Base-by-base conservation (phyloP, 1,139 yeast genomes). In the Kurtzmaniella quercitrusa region DNA sequence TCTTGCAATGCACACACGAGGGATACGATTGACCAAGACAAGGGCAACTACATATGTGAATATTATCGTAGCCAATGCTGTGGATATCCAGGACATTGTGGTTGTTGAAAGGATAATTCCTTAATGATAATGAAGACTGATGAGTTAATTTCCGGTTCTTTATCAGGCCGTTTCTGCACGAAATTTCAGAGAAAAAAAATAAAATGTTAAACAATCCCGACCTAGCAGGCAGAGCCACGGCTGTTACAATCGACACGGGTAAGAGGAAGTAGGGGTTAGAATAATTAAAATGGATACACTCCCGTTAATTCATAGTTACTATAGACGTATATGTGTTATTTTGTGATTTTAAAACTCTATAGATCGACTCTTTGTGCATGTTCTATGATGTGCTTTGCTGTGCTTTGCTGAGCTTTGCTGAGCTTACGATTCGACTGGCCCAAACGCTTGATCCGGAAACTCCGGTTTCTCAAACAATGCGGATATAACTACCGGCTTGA, bases 1-100 rank as follows among this genome's bases (percentile, higher is more conserved):
- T 9, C 65, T 60, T 46, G 60, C 62, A 39, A 73, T 65, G 3
- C 57, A 41, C 5, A 71, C 54, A 42, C 59, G 60, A 3, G 76
- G 76, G 11, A 70, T 54, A 38, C 49, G 46, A 50, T 73, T 73
- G 17, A 70, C 38, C 1, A 54, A 39, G 2, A 55, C 23, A 5
- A 69, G 48, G 7, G 51, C 15, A 3, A 46, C 44, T 12, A 58
- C 41, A 42, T 69, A 65, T 8, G 46, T 48, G n/a, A 48, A 34
- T 9, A 46, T 44, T 8, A 48, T 16, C 3, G 34, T 23, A 7
- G 43, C 49, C 16, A 51, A 15, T 15, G 34, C 37, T 14, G 42
- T 25, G 36, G 43, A 46, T 4, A 45, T 7, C 14, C 19, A 17
- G 37, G 21, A 36, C 34, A 40, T 36, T 21, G 38, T 18, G n/a